Conservation (phyloP, 805 yeast species). For the Starmerella vaccinii region DNA sequence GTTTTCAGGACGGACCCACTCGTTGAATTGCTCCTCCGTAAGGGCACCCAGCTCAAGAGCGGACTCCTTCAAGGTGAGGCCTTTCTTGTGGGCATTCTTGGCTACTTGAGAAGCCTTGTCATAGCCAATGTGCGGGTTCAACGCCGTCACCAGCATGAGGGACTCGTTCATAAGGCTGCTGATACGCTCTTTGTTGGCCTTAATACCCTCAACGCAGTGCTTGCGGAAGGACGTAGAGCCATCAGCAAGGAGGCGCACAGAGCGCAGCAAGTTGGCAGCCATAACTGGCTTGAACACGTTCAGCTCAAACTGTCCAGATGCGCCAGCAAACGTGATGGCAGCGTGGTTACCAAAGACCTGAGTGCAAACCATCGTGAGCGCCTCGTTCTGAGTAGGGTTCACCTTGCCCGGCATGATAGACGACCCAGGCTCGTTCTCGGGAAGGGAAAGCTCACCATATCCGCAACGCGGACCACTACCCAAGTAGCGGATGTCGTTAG, state of each 20-base stretch:
- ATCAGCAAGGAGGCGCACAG: slow-evolving; percentile 81
- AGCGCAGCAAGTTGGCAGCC: slow-evolving; percentile 80
- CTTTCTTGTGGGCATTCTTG: slow-evolving; percentile 97
- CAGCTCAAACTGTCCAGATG: slow-evolving; percentile 96
- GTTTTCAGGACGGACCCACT: slow-evolving; percentile 95
- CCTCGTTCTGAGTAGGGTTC: slow-evolving; percentile 98
- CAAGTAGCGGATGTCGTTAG: slow-evolving; percentile 94
- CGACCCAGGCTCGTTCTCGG: slow-evolving; percentile 98
- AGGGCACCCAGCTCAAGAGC: slow-evolving; percentile 86
- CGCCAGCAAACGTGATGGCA: slow-evolving; percentile 93
- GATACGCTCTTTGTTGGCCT: slow-evolving; percentile 81
- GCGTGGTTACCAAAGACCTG: slow-evolving; percentile 97
- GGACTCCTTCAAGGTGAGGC: slow-evolving; percentile 86
- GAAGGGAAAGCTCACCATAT: slow-evolving; percentile 87
- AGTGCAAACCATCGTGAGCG: slow-evolving; percentile 93
- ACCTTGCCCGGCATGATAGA: slow-evolving; percentile 99
- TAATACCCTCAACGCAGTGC: slow-evolving; percentile 90
- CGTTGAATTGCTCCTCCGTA: slow-evolving; percentile 75
- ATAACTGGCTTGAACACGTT: slow-evolving; percentile 96
- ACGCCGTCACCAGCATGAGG: slow-evolving; percentile 94
- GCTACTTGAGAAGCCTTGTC: slow-evolving; percentile 96
- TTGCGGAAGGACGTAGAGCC: slow-evolving; percentile 82
- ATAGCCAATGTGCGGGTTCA: slow-evolving; percentile 98
- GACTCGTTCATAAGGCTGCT: slow-evolving; percentile 84
- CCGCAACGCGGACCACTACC: slow-evolving; percentile 99